Percentiles rank a stretch among this genome's conserved stretches.
Evolutionary conservation across 2,329 filamentous ascomycete genomes (phyloP).

Genomic region (Botryotinia globosa): DNA sequence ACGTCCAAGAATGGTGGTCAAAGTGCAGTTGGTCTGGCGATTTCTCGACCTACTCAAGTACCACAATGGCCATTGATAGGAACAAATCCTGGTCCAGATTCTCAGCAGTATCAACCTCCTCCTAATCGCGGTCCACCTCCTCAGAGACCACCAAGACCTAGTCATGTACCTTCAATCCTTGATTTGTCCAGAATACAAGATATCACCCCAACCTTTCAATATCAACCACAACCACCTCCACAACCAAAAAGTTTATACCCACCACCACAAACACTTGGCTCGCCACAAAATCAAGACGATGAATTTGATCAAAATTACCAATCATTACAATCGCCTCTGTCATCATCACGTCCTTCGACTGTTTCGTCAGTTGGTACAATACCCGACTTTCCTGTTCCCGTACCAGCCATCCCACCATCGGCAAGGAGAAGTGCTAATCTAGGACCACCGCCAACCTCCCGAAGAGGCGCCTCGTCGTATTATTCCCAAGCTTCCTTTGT

Average conservation of each 20-base stretch:
- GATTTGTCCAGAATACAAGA: constrained; percentile 56
- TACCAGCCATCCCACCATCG: constrained; percentile 30
- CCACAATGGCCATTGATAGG: constrained; percentile 54
- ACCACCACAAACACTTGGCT: constrained; percentile 41
- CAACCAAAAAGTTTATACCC: neutral
- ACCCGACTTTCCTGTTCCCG: constrained; percentile 47
- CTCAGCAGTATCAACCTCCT: constrained; percentile 49
- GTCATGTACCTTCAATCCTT: constrained; percentile 56
- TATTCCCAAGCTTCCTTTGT: constrained; percentile 66
- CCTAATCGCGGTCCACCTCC: constrained; percentile 52
- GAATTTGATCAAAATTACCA: constrained; percentile 4
- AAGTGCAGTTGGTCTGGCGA: constrained; percentile 41
- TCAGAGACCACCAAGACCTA: constrained; percentile 58
- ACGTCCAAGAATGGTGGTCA: constrained; percentile 26
- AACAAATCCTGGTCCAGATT: constrained; percentile 23
- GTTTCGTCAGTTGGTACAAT: constrained; percentile 55
- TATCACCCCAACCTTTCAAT: constrained; percentile 53
- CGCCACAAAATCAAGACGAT: constrained; percentile 21
- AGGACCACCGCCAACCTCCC: constrained; percentile 59
- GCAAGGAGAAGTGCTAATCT: constrained; percentile 51
- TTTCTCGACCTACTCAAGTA: constrained; percentile 49
- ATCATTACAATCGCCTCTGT: constrained; percentile 42
- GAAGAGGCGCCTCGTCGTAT: constrained; percentile 60
- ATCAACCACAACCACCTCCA: constrained; percentile 26
- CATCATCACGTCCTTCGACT: constrained; percentile 53